These are phyloP conservation scores for Russula sp. DNA, from an alignment of 768 basidiomycete species.

Conservation along the genomic window DNA sequence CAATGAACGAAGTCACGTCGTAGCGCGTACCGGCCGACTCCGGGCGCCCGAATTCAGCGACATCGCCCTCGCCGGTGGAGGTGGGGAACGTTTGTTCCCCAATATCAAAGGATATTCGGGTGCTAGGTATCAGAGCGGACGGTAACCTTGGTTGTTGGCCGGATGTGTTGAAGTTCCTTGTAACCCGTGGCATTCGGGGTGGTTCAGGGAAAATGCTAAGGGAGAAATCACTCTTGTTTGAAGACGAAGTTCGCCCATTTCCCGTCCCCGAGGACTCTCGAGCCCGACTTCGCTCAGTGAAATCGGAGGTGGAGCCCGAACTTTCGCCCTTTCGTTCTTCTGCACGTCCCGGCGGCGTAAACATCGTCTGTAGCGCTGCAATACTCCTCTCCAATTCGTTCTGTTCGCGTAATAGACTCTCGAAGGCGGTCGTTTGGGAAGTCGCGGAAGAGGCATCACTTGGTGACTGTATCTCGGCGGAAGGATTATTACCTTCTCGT, in stretches of 20 bases:
- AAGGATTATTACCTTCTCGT: not conserved
- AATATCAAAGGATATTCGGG: slow-evolving; percentile 27
- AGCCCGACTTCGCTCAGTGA: not conserved
- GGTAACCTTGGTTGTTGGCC: not conserved
- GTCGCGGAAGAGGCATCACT: slow-evolving; percentile 16
- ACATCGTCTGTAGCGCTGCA: slow-evolving; percentile 43
- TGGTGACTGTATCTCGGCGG: not conserved
- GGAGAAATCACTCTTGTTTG: slow-evolving; percentile 49
- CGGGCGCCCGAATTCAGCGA: slow-evolving; percentile 15
- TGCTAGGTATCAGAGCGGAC: slow-evolving; percentile 17
- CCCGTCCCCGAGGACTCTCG: slow-evolving; percentile 15
- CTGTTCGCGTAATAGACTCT: slow-evolving; percentile 51
- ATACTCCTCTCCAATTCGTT: slow-evolving; percentile 61
- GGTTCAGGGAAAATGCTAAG: slow-evolving; percentile 66
- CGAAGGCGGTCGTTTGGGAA: slow-evolving; percentile 29
- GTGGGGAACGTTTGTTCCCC: slow-evolving; percentile 25
- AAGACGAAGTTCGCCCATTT: slow-evolving; percentile 19
- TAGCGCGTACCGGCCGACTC: slow-evolving; percentile 51
- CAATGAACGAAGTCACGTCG: slow-evolving; percentile 74
- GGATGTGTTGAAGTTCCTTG: not conserved
- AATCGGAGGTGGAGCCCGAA: not conserved
- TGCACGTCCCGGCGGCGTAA: slow-evolving; percentile 26
- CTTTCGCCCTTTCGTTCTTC: not conserved
- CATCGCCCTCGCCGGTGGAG: slow-evolving; percentile 19
- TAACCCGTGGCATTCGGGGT: slow-evolving; percentile 32